Percentiles rank a stretch among this genome's conserved stretches.
Evolutionary conservation across 2,329 filamentous ascomycete genomes (phyloP).

Genomic region (Ambrosiella cleistominuta): DNA sequence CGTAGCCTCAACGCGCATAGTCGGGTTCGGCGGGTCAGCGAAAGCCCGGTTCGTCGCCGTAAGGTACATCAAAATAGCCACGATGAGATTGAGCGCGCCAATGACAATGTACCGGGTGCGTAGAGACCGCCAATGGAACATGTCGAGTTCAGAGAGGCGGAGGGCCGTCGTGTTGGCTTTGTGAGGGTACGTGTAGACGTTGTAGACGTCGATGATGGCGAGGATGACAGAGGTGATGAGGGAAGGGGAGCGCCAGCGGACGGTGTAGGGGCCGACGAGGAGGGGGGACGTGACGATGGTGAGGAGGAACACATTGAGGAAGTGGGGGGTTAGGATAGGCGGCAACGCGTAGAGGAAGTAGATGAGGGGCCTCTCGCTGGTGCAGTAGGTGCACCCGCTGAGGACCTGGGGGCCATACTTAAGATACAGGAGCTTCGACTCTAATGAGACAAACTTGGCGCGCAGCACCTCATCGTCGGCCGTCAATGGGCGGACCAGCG

Average conservation of each 20-base stretch:
- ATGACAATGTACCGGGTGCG: conserved; percentile 46
- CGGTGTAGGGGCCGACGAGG: conserved; percentile 44
- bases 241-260: conserved; percentile 53
- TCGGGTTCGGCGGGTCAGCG: conserved; percentile 38
- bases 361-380: conserved; percentile 44
- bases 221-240: conserved; percentile 43
- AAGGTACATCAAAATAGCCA: conserved; percentile 55
- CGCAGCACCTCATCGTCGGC: conserved; percentile 46
- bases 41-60: conserved; percentile 68
- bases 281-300: conserved; percentile 55
- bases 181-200: conserved; percentile 47
- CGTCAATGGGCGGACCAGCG: conserved; percentile 37
- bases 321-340: conserved; percentile 55
- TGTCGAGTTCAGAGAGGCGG: conserved; percentile 45
- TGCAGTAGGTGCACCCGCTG: conserved; percentile 67
- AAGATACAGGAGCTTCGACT: conserved; percentile 65
- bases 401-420: conserved; percentile 63
- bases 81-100: conserved; percentile 41
- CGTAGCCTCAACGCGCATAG: conserved; percentile 47
- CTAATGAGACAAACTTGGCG: conserved; percentile 48
- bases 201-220: conserved; percentile 47
- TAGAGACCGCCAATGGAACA: conserved; percentile 54
- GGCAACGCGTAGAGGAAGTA: conserved; percentile 74
- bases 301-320: conserved; percentile 56
- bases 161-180: conserved; percentile 44